Evolutionary conservation across 768 basidiomycete genomes (phyloP).

Genomic region (Hericium coralloides): DNA sequence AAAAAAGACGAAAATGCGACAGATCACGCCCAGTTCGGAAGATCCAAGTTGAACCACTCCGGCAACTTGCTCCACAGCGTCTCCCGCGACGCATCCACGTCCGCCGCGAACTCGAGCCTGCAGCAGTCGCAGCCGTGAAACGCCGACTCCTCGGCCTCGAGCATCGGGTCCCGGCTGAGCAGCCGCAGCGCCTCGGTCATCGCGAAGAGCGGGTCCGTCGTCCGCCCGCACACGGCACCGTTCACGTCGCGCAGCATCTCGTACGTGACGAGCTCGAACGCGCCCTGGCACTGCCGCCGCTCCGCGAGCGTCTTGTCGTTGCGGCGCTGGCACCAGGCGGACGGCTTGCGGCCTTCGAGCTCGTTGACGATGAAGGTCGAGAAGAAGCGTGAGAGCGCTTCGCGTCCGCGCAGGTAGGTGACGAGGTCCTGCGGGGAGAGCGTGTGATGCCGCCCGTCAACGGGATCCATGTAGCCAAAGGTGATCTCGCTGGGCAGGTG

Average conservation of each 20-base stretch:
- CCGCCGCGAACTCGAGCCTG: conserved; percentile 5
- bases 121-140: conserved; percentile 12
- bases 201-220: conserved; percentile 13
- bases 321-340: conserved; percentile 18
- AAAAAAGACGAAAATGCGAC: no score
- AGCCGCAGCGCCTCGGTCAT: conserved; percentile 12
- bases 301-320: conserved; percentile 1
- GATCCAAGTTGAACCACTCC: conserved; percentile 13
- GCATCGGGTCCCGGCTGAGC: background rate
- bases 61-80: conserved; percentile 12
- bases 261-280: conserved; percentile 11
- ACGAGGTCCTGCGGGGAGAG: conserved; percentile 49
- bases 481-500: conserved; percentile 53
- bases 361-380: conserved; percentile 72
- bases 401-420: conserved; percentile 56
- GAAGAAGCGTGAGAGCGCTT: conserved; percentile 63
- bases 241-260: conserved; percentile 14
- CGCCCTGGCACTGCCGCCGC: conserved; percentile 8
- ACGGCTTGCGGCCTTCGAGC: conserved; percentile 54
- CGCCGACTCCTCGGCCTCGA: conserved; percentile 3
- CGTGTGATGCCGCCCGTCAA: conserved; percentile 26
- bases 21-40: conserved; percentile 6
- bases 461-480: conserved; percentile 35
- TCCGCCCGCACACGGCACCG: conserved; percentile 9
- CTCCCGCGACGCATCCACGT: conserved; percentile 10